Base-by-base conservation (phyloP, 2,329 filamentous ascomycete species). In the Monosporascus ibericus region DNA sequence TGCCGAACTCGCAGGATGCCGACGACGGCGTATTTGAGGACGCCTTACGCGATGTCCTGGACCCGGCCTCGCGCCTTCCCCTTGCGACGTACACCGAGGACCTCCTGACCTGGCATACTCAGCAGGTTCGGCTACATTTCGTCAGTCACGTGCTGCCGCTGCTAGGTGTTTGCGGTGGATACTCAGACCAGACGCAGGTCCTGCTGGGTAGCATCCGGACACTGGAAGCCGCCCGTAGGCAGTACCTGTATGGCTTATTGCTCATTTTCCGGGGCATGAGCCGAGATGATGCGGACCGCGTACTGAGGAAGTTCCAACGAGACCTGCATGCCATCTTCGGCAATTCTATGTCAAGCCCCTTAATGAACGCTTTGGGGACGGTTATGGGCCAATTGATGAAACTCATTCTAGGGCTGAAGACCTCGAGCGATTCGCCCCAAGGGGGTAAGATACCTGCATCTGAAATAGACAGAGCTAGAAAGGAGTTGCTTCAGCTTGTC, bases 251-350 rank as follows among this genome's bases (percentile, higher is more conserved):
- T 60, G 79, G 80, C 2, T 63, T 85, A 52, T 72, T 73, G 9
- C 69, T 80, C 48, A 73, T 86, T 48, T 61, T 75, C 34, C 72
- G 75, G 52, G 78, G 74, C 20, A 72, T 79, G 57, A 66, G 72
- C 11, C 67, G 68, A 44, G 65, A 63, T 34, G 59, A 64, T 25
- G 72, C 69, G 50, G 65, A 68, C 46, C 64, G 66, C 34, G 72
- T 72, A 39, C 68, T 75, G 7, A 64, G 63, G 49, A 79, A 77
- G 52, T 87, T 89, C 61, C 74, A 72, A 17, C 72, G 78, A 48
- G 84, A 88, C 56, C 67, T 88, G 11, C 78, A 86, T 60, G 82
- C 84, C 22, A 74, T 87, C 22, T 77, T 88, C 56, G 78, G 80
- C 44, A 86, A 86, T 64, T 84, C 84, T 9, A 74, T 83, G 53